Base-by-base conservation (phyloP, 1,284 basidiomycete genomes). In the Phylloboletellus chloephorus region DNA sequence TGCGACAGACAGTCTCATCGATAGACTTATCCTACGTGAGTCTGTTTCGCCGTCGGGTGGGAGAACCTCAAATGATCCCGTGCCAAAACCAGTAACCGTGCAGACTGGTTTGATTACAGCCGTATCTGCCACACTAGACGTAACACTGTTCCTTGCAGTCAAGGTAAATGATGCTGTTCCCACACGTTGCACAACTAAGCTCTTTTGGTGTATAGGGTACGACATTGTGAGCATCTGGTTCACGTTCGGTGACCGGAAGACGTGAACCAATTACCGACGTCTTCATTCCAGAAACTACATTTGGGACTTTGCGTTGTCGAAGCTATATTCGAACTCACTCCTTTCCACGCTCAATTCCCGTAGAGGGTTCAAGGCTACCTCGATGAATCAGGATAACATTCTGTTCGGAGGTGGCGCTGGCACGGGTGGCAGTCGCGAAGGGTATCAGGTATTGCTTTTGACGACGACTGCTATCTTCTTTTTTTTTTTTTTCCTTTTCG, bases 321-420 rank as follows among this genome's bases (percentile, higher is more conserved):
- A 76, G 36, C 62, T 78, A 2, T 78, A 78, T 51, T 53, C 71
- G n/a, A 78, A 78, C 47, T 72, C 74, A n/a, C 56, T 78, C 1
- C 54, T 78, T 35, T 76, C 73, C 4, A 73, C 74, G 6, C 63
- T 78, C 17, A 78, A 78, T 48, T 68, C 73, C 11, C 71, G 75
- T 28, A 36, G 34, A 12, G 43, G 52, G 7, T 50, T 47, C 54
- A 51, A 44, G 31, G 28, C 25, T 7, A 16, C 16, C 4, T 38
- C 38, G 3, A 23, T 31, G 0, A 0, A 13, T 0, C 37, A 13
- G 10, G 39, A 47, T 2, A 55, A 55, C n/a, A 11, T 47, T 24
- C 26, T 52, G 3, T 55, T 52, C 9, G 31, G 34, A 29, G n/a
- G 11, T 6, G 40, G 7, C 25, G 24, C 10, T 2, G 7, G 15